Base-by-base conservation (phyloP, 345 rosid genomes). In the Geranium rotundifolium region DNA sequence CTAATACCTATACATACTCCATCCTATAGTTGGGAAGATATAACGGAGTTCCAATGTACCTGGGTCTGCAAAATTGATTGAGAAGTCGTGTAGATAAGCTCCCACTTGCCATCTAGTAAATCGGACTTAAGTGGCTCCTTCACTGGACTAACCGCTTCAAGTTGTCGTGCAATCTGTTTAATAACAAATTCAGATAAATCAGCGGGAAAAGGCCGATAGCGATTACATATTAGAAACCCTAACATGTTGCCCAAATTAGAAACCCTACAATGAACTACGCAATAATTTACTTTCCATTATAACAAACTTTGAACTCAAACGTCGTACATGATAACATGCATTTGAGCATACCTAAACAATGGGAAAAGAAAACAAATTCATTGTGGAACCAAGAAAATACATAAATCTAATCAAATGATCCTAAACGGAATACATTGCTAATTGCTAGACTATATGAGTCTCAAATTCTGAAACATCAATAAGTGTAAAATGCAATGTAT, bases 71-170 rank as follows among this genome's bases (percentile, higher is more conserved):
- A 69, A 72, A 92, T 87, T 2, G 95, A 89, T 59, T 73, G 73
- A 50, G 96, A 92, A 34, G 98, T 92, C 15, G 98, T 92, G 65
- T 85, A 89, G 59, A 89, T 71, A 65, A 92, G 96, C 80, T 92
- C 95, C 96, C 98, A 89, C 75, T 92, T 89, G 29, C 96, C 95
- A 82, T 84, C 73, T 7, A 89, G 30, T 18, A 89, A 81, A 62
- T 72, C 79, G 58, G 96, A 89, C 17, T 89, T 92, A 37, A 92
- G 66, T 23, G 95, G 95, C 79, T 79, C 85, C 80, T 81, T 92
- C 1, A 79, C 82, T 12, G 89, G 93, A 74, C 68, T 89, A 20
- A 76, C 90, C 16, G 84, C 88, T 82, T 92, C 96, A 65, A 92
- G 88, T 61, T 87, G 74, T 41, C 85, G 83, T 0, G 89, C 93